A percentile compares a stretch with the other conserved stretches of the same genome.
Conservation (phyloP, 179 eudicot species). For the Nepenthes alata region DNA sequence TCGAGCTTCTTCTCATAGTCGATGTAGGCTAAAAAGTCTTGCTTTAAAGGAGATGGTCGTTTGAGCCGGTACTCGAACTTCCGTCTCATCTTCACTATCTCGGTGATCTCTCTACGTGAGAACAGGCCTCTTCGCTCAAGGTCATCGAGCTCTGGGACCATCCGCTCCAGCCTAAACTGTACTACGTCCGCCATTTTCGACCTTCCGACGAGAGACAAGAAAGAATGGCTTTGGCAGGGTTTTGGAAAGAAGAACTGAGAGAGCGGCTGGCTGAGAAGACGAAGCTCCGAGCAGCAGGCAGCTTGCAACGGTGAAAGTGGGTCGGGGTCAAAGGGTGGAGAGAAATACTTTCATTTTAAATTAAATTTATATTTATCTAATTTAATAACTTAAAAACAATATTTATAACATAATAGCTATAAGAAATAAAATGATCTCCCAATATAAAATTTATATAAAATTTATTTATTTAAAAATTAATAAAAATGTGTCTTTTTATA, state of each 20-base stretch:
- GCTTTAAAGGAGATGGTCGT: slow-evolving; percentile 63
- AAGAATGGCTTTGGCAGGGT: slow-evolving; percentile 11
- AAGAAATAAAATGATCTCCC: no score
- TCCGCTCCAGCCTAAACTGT: slow-evolving; percentile 64
- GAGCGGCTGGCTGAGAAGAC: no score
- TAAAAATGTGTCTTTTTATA: no score
- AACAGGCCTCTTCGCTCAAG: slow-evolving; percentile 58
- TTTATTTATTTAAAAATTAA: no score
- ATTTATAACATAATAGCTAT: no score
- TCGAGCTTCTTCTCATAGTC: slow-evolving; percentile 66
- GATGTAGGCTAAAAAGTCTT: slow-evolving; percentile 52
- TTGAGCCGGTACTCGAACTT: slow-evolving; percentile 72
- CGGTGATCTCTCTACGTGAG: slow-evolving; percentile 40
- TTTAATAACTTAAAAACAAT: no score
- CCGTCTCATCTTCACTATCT: slow-evolving; percentile 52
- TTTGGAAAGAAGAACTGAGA: neutral
- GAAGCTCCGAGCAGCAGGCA: no score
- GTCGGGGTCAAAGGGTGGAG: no score
- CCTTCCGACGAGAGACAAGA: neutral
- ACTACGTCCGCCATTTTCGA: slow-evolving; percentile 74
- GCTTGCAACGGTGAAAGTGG: no score
- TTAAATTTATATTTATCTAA: no score
- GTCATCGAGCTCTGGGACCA: slow-evolving; percentile 75
- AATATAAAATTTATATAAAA: no score
- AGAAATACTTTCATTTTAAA: no score